Conservation (phyloP, 805 yeast species). For the Wickerhamiella dianesei region DNA sequence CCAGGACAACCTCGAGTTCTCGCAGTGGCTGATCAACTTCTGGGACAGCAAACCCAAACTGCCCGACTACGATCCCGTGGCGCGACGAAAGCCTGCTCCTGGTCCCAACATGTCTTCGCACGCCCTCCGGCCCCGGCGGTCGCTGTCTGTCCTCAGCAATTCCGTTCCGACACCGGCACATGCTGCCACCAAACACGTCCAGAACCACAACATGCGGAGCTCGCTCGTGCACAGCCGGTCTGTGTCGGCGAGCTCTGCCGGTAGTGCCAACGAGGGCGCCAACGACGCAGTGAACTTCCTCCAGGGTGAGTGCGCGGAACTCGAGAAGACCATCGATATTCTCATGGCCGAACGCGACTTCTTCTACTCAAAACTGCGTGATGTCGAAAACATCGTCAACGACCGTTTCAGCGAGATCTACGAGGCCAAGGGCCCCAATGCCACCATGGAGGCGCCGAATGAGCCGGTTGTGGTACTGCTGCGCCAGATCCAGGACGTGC, state of each 20-base stretch:
- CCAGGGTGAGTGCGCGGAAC: conserved; percentile 30
- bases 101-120: not conserved
- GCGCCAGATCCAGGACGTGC: conserved; percentile 55
- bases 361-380: conserved; percentile 78
- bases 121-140: not conserved
- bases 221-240: not conserved
- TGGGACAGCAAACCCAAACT: conserved; percentile 71
- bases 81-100: conserved; percentile 32
- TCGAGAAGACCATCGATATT: conserved; percentile 43
- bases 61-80: conserved; percentile 53
- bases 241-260: not conserved
- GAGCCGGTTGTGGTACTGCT: conserved; percentile 28
- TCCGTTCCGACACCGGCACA: not conserved
- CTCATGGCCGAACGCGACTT: conserved; percentile 69
- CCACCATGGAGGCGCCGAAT: conserved; percentile 16
- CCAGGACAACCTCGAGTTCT: conserved; percentile 86
- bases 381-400: conserved; percentile 70
- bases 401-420: conserved; percentile 41
- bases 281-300: conserved; percentile 23
- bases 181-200: not conserved
- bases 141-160: not conserved
- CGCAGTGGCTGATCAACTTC: conserved; percentile 78
- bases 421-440: conserved; percentile 27
- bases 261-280: not conserved
- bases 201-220: not conserved